These are phyloP conservation scores for Carex arenaria DNA, from an alignment of 202 grass and related monocot genomes.

Conservation along the genomic window DNA sequence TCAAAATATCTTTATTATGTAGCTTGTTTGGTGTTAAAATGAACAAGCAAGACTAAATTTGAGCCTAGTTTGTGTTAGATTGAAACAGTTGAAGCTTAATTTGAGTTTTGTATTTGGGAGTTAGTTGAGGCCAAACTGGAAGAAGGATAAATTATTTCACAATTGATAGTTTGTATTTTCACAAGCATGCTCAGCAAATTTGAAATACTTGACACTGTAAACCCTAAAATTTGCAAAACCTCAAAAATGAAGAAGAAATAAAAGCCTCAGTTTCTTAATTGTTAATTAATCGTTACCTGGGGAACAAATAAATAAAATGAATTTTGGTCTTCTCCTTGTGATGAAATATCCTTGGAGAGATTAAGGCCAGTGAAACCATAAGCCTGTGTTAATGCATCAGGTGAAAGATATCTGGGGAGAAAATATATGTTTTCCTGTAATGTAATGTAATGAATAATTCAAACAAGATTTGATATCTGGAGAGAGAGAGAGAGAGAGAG, in stretches of 20 bases:
- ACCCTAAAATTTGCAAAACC: too few species aligned
- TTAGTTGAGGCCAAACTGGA: neutral
- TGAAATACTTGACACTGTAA: too few species aligned
- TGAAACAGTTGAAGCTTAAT: slow-evolving; percentile 11
- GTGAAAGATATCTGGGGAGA: slow-evolving; percentile 70
- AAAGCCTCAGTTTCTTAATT: slow-evolving; percentile 13
- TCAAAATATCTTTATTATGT: slow-evolving; percentile 25
- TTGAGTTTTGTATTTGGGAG: slow-evolving; percentile 14
- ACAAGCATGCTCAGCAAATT: too few species aligned
- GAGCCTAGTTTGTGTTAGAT: neutral
- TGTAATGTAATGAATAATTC: neutral
- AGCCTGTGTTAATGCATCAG: slow-evolving; percentile 51
- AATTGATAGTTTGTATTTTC: neutral
- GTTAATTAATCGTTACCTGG: slow-evolving; percentile 40
- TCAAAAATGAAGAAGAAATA: neutral
- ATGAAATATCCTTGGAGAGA: slow-evolving; percentile 26
- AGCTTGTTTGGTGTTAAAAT: slow-evolving; percentile 22
- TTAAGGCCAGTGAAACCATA: slow-evolving; percentile 79
- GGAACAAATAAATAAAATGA: slow-evolving; percentile 89
- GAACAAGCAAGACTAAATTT: slow-evolving; percentile 20
- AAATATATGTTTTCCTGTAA: neutral
- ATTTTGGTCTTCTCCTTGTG: slow-evolving; percentile 37
- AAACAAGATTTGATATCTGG: neutral
- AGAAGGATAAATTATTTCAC: neutral
- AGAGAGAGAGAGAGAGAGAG: slow-evolving; percentile 18